Conservation (phyloP, 2,329 filamentous ascomycete species). For the Zymoseptoria passerinii region DNA sequence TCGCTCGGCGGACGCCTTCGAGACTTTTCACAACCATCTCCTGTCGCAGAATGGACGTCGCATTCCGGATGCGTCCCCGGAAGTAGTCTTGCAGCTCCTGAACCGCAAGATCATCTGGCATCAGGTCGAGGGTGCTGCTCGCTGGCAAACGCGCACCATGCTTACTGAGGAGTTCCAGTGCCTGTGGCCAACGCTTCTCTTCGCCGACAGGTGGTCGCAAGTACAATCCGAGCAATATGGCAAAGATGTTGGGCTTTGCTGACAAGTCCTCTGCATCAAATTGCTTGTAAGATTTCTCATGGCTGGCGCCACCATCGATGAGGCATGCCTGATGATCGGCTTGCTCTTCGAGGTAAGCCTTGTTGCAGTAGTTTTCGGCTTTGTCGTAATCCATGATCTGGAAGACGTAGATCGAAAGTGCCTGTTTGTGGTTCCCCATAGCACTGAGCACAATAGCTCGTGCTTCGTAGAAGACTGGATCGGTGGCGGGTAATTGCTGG, state of each 20-base stretch:
- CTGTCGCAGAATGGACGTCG: constrained; percentile 74
- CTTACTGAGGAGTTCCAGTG: constrained; percentile 77
- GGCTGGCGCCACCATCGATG: constrained; percentile 14
- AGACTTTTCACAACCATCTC: constrained; percentile 68
- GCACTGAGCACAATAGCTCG: constrained; percentile 86
- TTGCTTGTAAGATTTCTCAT: constrained; percentile 27
- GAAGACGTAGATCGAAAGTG: constrained; percentile 95
- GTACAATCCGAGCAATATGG: constrained; percentile 82
- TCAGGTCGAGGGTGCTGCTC: constrained; percentile 72
- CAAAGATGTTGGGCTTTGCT: constrained; percentile 69
- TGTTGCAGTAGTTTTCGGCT: constrained; percentile 97
- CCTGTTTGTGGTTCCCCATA: constrained; percentile 92
- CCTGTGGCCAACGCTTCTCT: constrained; percentile 59
- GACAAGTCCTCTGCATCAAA: constrained; percentile 45
- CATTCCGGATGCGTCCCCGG: constrained; percentile 76
- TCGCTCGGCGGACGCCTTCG: constrained; percentile 69
- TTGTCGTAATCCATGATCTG: constrained; percentile 79
- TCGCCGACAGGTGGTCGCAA: constrained; percentile 68
- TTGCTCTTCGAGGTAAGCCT: constrained; percentile 54
- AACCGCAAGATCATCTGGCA: constrained; percentile 72
- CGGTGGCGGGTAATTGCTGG: constrained; percentile 67
- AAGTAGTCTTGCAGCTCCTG: constrained; percentile 83
- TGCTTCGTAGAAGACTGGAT: constrained; percentile 78
- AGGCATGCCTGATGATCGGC: constrained; percentile 27
- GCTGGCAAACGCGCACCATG: constrained; percentile 89